Evolutionary conservation across 1,284 basidiomycete species (phyloP).

Genomic region (Ganoderma lucidum): DNA sequence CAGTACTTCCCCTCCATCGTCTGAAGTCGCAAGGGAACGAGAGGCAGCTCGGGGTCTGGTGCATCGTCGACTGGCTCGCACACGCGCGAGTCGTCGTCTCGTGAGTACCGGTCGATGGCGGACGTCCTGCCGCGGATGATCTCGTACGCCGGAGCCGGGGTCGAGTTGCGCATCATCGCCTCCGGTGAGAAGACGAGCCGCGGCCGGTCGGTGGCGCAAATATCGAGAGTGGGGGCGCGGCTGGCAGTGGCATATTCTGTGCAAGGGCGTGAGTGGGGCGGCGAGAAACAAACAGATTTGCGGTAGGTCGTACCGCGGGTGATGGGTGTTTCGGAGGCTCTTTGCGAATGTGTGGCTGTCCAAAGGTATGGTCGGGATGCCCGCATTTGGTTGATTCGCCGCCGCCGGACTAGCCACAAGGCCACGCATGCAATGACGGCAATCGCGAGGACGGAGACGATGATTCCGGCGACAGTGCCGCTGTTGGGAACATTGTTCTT

Average conservation of each 20-base stretch:
- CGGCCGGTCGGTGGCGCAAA: neutral
- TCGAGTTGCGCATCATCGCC: neutral
- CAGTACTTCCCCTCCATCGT: neutral
- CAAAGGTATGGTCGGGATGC: conserved; percentile 1
- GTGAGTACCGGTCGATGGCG: neutral
- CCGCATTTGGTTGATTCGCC: neutral
- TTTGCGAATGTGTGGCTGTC: neutral
- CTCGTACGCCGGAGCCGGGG: neutral
- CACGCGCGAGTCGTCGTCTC: conserved; percentile 7
- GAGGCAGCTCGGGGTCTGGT: neutral
- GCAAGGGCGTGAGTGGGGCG: neutral
- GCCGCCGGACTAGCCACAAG: neutral
- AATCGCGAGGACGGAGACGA: neutral
- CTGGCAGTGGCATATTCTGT: neutral
- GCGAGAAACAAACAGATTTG: too few species aligned
- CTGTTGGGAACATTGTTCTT: neutral
- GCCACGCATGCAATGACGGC: neutral
- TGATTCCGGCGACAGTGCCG: conserved; percentile 5
- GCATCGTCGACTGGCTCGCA: conserved; percentile 1
- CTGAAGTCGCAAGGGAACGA: conserved; percentile 2
- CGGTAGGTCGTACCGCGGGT: neutral
- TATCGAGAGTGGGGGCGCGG: neutral
- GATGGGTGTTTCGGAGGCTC: neutral
- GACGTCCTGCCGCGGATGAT: conserved; percentile 1
- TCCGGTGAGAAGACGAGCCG: conserved; percentile 7